Conservation (phyloP, 1,284 basidiomycete genomes). For the Cutaneotrichosporon sp. region DNA sequence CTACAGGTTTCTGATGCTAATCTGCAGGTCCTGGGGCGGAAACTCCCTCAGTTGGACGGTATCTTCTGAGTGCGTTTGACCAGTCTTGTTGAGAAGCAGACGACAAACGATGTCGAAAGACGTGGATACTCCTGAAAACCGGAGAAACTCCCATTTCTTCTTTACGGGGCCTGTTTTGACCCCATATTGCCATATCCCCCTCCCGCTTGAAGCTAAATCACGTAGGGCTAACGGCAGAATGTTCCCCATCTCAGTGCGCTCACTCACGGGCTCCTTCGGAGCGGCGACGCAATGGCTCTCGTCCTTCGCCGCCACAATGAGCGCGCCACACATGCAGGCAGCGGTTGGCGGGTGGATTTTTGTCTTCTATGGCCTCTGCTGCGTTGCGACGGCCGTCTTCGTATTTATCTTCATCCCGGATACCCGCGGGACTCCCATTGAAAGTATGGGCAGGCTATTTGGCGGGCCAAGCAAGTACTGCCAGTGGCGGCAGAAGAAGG, state of each 20-base stretch:
- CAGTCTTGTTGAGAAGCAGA: no score
- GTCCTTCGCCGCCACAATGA: conserved; percentile 40
- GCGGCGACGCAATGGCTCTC: conserved; percentile 37
- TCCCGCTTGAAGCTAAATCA: no score
- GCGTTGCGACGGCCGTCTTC: conserved; percentile 32
- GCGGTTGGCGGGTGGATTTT: conserved; percentile 33
- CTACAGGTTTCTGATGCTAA: neutral
- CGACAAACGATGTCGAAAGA: no score
- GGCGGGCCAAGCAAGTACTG: conserved; percentile 24
- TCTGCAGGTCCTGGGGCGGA: conserved; percentile 24
- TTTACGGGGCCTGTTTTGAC: no score
- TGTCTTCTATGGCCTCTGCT: conserved; percentile 42
- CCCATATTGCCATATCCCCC: no score
- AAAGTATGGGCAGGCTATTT: conserved; percentile 35
- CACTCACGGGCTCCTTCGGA: conserved; percentile 34
- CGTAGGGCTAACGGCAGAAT: conserved; percentile 17
- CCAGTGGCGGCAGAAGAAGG: conserved; percentile 35
- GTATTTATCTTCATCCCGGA: conserved; percentile 43
- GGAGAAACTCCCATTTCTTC: no score
- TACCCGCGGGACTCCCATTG: conserved; percentile 41
- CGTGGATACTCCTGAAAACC: no score
- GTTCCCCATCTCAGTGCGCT: conserved; percentile 37
- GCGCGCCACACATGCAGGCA: conserved; percentile 33
- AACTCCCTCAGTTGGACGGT: conserved; percentile 39
- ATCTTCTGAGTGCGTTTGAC: conserved; percentile 23